Evolutionary conservation across 805 yeast genomes (phyloP), one percentile per base, ranked within the genome.

Genomic region (Candida nanaspora): DNA sequence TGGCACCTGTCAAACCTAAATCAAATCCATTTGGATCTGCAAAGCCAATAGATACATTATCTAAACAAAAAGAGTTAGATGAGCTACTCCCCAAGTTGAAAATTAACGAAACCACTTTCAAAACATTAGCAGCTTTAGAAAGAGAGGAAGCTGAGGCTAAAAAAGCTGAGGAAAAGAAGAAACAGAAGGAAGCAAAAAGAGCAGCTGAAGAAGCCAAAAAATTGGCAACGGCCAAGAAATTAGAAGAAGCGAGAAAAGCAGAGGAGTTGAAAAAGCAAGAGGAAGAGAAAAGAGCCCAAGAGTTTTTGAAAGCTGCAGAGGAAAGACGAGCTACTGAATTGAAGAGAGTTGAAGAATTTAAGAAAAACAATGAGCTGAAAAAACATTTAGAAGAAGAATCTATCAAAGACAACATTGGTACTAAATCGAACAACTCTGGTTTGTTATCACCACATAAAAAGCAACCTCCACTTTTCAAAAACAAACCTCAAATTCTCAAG

Each of bases 11-110:
- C 4, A 50, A 63, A 51, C 55, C 66, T 3, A 80, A 74, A 50
- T 46, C 73, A 0, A 82, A 78, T 52, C 88, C 93, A 3, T 86
- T 87, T 65, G 95, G 95, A 0, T 65, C 74, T 4, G 96, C 95
- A 1, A 84, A 78, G 61, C 95, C 95, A 2, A 91, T 86, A 6
- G 95, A 86, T 57, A 77, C 83, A 2, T 65, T 79, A 19, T 68
- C 84, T 21, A 79, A 75, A 48, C 78, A 76, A 48, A 62, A 69
- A 35, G 91, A 83, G 51, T 62, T 82, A 19, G 89, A 82, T 44
- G 68, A 70, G 41, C 61, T 62, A 41, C 56, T 75, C 42, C 53
- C 61, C 13, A 55, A 58, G 26, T 47, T 71, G 35, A 68, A 68
- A 28, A 65, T 75, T 25, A 76, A 72, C 44, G 65, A 68, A 38